Base-by-base conservation (phyloP, 2,329 filamentous ascomycete species). In the Diaporthe vexans region DNA sequence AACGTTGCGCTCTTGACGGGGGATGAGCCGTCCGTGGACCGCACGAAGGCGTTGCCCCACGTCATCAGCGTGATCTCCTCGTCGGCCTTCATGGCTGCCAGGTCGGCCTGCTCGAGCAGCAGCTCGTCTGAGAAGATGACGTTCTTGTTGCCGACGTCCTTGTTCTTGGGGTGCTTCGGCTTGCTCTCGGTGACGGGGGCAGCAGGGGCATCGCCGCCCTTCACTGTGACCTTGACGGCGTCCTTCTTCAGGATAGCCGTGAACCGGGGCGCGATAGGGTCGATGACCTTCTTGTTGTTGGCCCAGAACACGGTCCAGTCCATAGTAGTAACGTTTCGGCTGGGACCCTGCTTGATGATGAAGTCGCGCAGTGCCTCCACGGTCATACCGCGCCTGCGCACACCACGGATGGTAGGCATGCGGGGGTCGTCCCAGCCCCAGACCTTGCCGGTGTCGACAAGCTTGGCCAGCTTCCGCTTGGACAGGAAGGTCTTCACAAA, bases 11-110 rank as follows among this genome's bases (percentile, higher is more conserved):
- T 87, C 17, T 91, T 93, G 79, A 98, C 91, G 63, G 90, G 86
- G 70, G 87, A 87, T 24, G 84, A 83, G 40, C 85, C 84, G 63
- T 90, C 87, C 76, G 94, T 91, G 75, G 91, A 91, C 72, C 92
- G 90, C 33, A 97, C 93, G 77, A 95, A 90, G 17, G 94, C 94
- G 80, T 97, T 97, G 79, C 96, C 97, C 96, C 96, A 98, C 83
- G 94, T 94, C 96, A 98, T 98, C 56, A 98, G 88, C 0, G 96
- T 98, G 79, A 98, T 94, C 84, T 98, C 95, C 86, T 98, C 96
- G 81, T 93, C 92, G 75, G 93, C 88, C 79, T 91, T 93, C 85
- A 98, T 97, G 35, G 89, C 90, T 82, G 93, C 92, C 76, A 93
- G 94, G 79, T 98, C 96, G 59, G 89, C 93, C 84, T 98, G 96